Percentiles rank a stretch among this genome's conserved stretches.
These are phyloP conservation scores for Daldinia sp. DNA, from an alignment of 2,329 filamentous ascomycete species.

Conservation along the genomic window DNA sequence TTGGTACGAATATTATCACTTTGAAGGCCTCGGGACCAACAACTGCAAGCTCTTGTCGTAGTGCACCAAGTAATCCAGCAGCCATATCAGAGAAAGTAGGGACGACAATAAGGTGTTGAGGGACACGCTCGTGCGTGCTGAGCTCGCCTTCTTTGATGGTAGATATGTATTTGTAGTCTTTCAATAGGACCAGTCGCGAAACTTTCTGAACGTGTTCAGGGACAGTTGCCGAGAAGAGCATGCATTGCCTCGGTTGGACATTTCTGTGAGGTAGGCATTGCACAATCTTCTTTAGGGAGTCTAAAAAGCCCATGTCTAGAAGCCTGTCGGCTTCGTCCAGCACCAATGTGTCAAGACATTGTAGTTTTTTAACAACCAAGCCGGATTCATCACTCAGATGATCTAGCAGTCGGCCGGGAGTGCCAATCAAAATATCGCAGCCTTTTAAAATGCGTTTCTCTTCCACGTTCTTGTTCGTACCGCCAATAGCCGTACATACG, in stretches of 20 bases:
- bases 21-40: slow-evolving; percentile 72
- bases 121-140: slow-evolving; percentile 80
- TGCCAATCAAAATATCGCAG: slow-evolving; percentile 84
- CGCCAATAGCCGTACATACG: slow-evolving; percentile 83
- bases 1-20: slow-evolving; percentile 83
- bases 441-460: slow-evolving; percentile 77
- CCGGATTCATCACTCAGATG: slow-evolving; percentile 80
- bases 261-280: slow-evolving; percentile 73
- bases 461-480: slow-evolving; percentile 78
- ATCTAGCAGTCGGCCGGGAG: slow-evolving; percentile 82
- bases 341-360: slow-evolving; percentile 79
- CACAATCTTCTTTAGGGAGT: slow-evolving; percentile 81
- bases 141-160: slow-evolving; percentile 81
- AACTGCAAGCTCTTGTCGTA: slow-evolving; percentile 59
- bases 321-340: slow-evolving; percentile 87
- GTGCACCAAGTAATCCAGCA: slow-evolving; percentile 68
- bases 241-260: slow-evolving; percentile 73
- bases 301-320: slow-evolving; percentile 87
- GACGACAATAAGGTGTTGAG: slow-evolving; percentile 76
- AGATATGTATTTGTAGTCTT: slow-evolving; percentile 82
- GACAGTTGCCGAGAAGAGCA: slow-evolving; percentile 89
- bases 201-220: slow-evolving; percentile 82
- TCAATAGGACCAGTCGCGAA: slow-evolving; percentile 75
- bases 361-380: slow-evolving; percentile 74
- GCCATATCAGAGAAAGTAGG: slow-evolving; percentile 77